Evolutionary conservation across 164 flowering plant genomes (phyloP), one percentile per base, ranked within the genome.

Genomic region (Vitis vinifera): DNA sequence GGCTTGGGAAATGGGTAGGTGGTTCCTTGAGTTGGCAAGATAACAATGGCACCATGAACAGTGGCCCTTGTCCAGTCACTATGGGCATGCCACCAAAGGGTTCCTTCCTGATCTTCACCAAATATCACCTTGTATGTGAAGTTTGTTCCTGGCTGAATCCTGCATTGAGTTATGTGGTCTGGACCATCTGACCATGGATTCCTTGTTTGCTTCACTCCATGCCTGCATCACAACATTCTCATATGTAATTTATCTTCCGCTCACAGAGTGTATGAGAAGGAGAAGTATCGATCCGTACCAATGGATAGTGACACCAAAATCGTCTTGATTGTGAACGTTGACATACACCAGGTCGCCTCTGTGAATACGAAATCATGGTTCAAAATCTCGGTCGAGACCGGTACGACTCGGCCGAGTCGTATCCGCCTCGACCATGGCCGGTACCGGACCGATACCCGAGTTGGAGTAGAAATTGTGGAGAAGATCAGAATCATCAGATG

Each of bases 51-150:
- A 0, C 88, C 88, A 53, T 84, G 83, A 11, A 86, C 85, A 2
- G 85, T 81, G 69, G 83, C 85, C 2, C 88, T 56, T 0, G 77
- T 31, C 85, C 88, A 83, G 9, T 83, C 81, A 15, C 84, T 83
- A 30, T 85, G 85, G 1, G 88, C 84, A 23, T 82, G 88, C 86
- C 86, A 85, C 88, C 86, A 85, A 0, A 85, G 63, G 1, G 84
- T 84, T 6, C 87, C 87, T 71, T 70, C 81, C 47, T 84, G 23
- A 23, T 23, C 85, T 0, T 13, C 30, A 0, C 79, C 75, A 14
- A 82, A 72, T 2, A 17, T 17, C 17, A 84, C 44, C 58, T 73
- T 55, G 9, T 84, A 65, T 0, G 66, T 74, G 75, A 79, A 82
- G 47, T 51, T 77, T 59, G 49, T 49, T 50, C 82, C 82, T 0